Evolutionary conservation across 2,329 filamentous ascomycete genomes (phyloP).

Genomic region (Exophiala sideris): DNA sequence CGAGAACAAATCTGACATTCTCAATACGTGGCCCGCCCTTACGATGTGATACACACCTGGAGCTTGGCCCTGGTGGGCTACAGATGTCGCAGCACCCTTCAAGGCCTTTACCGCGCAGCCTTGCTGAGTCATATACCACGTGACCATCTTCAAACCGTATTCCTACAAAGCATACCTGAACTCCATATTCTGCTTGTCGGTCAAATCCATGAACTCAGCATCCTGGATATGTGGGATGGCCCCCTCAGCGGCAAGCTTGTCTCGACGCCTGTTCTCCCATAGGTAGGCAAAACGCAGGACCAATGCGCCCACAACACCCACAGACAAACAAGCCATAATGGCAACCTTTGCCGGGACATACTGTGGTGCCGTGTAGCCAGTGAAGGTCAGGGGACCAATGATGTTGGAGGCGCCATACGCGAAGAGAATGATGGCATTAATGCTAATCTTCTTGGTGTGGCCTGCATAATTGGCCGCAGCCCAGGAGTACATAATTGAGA

Average conservation of each 20-base stretch:
- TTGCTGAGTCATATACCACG: too few species aligned
- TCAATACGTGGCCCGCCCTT: too few species aligned
- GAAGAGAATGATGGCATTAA: constrained; percentile 46
- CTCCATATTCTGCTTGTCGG: constrained; percentile 32
- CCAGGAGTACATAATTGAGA: constrained; percentile 45
- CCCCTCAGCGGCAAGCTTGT: constrained; percentile 30
- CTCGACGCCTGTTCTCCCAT: constrained; percentile 33
- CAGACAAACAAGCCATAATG: constrained; percentile 32
- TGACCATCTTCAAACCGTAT: too few species aligned
- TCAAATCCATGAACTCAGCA: constrained; percentile 28
- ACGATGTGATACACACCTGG: too few species aligned
- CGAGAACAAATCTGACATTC: too few species aligned
- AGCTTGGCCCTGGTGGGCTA: too few species aligned
- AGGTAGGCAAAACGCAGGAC: constrained; percentile 27
- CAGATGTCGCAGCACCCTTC: too few species aligned
- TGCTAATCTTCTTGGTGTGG: constrained; percentile 49
- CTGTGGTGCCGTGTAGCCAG: constrained; percentile 40
- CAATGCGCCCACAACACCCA: constrained; percentile 5
- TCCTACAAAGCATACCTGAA: constrained; percentile 28
- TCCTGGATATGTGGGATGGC: constrained; percentile 31
- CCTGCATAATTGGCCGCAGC: constrained; percentile 47
- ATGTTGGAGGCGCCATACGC: constrained; percentile 46
- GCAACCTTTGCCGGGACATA: constrained; percentile 42
- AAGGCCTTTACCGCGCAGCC: too few species aligned
- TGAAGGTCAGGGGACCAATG: constrained; percentile 45